These are phyloP conservation scores for Protostelium mycophagum DNA, from an alignment of 78 protist genomes.

Conservation along the genomic window DNA sequence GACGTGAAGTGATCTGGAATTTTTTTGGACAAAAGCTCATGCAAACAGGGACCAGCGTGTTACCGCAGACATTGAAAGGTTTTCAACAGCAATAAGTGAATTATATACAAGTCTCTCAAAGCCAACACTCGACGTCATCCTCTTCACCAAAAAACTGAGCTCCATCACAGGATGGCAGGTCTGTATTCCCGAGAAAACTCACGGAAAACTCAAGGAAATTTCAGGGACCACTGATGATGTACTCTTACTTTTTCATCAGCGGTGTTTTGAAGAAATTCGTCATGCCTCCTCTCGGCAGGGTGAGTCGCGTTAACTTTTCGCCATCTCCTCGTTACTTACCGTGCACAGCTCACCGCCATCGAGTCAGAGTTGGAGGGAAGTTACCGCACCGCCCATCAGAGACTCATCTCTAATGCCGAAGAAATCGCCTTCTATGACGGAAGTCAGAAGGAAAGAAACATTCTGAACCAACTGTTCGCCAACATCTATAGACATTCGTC, in stretches of 20 bases:
- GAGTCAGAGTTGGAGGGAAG: constrained; percentile 65
- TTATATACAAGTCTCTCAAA: constrained; percentile 58
- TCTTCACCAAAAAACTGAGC: constrained; percentile 48
- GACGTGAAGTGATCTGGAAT: background rate
- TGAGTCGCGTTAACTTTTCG: background rate
- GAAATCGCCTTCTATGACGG: constrained; percentile 71
- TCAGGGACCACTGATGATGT: constrained; percentile 48
- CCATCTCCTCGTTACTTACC: background rate
- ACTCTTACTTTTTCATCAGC: constrained; percentile 48
- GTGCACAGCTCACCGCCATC: constrained; percentile 24
- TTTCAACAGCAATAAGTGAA: constrained; percentile 49
- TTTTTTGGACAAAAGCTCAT: too few relatives aligned
- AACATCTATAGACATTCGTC: constrained; percentile 46
- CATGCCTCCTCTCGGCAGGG: constrained; percentile 66
- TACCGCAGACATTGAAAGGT: constrained; percentile 61
- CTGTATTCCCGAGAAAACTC: constrained; percentile 1
- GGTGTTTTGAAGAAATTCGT: constrained; percentile 44
- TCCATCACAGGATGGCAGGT: constrained; percentile 49
- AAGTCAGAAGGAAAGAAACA: constrained; percentile 40
- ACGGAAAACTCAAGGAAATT: background rate
- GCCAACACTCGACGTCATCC: constrained; percentile 58
- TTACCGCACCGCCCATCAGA: constrained; percentile 62
- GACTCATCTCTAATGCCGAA: constrained; percentile 55
- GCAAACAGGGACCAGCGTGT: constrained; percentile 73
- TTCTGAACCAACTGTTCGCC: constrained; percentile 41